Conservation (phyloP, 306 rosid genomes). For the Trifolium pratense region DNA sequence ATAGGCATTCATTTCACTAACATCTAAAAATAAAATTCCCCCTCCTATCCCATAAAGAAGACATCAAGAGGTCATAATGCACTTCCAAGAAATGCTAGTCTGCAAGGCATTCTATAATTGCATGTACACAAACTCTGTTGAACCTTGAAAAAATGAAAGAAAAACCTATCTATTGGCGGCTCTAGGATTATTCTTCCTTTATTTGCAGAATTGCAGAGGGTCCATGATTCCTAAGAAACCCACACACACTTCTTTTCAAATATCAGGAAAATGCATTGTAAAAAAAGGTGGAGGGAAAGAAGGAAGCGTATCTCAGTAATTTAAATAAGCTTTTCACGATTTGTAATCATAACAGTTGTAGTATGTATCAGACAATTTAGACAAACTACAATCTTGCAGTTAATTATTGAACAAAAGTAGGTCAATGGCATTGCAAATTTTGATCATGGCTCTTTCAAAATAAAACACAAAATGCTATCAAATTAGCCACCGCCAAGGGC, state of each 20-base stretch:
- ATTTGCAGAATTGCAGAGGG: conserved; percentile 22
- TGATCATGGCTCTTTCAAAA: conserved; percentile 1
- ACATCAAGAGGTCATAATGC: background rate
- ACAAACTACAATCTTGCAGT: too few relatives aligned
- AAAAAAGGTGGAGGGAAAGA: background rate
- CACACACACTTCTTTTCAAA: background rate
- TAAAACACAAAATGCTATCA: background rate
- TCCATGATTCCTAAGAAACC: conserved; percentile 12
- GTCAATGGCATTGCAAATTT: background rate
- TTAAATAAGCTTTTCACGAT: background rate
- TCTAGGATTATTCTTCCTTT: background rate
- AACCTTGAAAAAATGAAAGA: conserved; percentile 7
- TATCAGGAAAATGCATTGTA: background rate
- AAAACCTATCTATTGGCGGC: background rate
- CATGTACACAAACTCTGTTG: background rate
- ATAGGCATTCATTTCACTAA: too few relatives aligned
- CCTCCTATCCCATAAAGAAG: too few relatives aligned
- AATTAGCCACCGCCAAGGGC: background rate
- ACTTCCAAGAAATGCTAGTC: background rate
- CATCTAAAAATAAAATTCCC: too few relatives aligned
- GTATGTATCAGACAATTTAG: background rate
- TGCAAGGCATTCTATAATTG: conserved; percentile 7
- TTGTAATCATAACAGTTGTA: background rate
- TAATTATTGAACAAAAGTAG: background rate
- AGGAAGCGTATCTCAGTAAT: background rate